A percentile compares a stretch with the other conserved stretches of the same genome.
phyloP scores from a whole-genome alignment of 2,329 filamentous ascomycete species.

The Colletotrichum sp. region DNA sequence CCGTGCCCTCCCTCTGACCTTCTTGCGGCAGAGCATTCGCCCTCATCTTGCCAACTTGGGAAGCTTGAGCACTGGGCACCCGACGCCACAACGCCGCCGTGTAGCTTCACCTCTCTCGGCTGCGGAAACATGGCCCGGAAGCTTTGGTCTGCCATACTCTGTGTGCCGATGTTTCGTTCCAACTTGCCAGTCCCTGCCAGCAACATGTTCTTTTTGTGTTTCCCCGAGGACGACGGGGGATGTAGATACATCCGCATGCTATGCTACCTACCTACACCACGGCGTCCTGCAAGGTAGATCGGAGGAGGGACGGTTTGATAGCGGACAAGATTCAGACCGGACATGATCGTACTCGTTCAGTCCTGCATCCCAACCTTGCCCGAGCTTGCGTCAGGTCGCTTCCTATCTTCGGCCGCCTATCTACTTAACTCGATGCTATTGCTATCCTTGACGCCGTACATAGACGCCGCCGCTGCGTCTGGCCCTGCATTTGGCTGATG shows the following conservation, averaged over 20 bases:
- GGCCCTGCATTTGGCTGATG: background rate
- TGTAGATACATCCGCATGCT: background rate
- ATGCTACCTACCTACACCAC: background rate
- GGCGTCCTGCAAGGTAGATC: background rate
- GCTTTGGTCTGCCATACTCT: background rate
- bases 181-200: background rate
- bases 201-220: background rate
- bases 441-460: background rate
- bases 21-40: background rate
- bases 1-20: background rate
- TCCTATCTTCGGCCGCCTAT: background rate
- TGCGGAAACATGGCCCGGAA: background rate
- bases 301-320: background rate
- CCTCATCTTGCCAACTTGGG: background rate
- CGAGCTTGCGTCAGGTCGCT: conserved; percentile 3
- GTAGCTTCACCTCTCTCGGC: background rate
- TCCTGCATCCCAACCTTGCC: background rate
- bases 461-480: background rate
- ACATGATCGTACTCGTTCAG: background rate
- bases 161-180: background rate
- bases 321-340: background rate
- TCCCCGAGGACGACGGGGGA: background rate
- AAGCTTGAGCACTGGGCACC: conserved; percentile 18
- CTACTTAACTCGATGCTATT: background rate
- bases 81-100: conserved; percentile 11